Evolutionary conservation across 176 grass and related monocot species (phyloP), one percentile per base, ranked within the genome.

Genomic region (Phyllostachys edulis): DNA sequence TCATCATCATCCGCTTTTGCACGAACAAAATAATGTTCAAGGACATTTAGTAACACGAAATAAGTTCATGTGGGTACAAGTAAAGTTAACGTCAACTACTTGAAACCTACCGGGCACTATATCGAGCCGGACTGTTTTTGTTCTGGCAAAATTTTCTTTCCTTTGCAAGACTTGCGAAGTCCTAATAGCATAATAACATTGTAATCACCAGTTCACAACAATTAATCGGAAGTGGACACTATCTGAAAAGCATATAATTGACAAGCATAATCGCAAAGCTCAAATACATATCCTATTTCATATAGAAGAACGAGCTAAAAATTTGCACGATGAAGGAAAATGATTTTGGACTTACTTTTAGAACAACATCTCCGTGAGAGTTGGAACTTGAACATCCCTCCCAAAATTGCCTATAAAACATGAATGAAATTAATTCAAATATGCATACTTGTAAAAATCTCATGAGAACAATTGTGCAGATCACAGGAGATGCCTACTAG

Each of bases 91-190:
- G 9, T 40, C 9, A 50, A 49, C 3, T 68, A 41, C 5, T 59
- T 24, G 34, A 62, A 54, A 84, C 85, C 70, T 86, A 98, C 95
- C 95, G 90, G 95, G 82, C 77, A 83, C 67, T 76, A 98, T 90
- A 86, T 98, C 85, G n/a, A 98, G 72, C 63, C 81, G 77, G 71
- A 98, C 78, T 72, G 89, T 51, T 90, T 92, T 95, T 16, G 51
- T 78, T 64, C 89, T 27, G 70, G 24, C 36, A 98, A 87, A 90
- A 98, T 91, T 87, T 88, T 98, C 68, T 72, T 87, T 42, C 96
- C 96, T 68, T 65, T 92, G 87, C 96, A 98, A 60, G 87, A 85
- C 65, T 95, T 98, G 87, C 96, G 95, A 98, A 84, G 46, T 90
- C 91, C 96, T 98, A 82, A 64, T 51, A 73, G 24, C 37, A 78